These are phyloP conservation scores for Colletotrichum limetticola DNA, from an alignment of 2,329 filamentous ascomycete species.

Conservation along the genomic window DNA sequence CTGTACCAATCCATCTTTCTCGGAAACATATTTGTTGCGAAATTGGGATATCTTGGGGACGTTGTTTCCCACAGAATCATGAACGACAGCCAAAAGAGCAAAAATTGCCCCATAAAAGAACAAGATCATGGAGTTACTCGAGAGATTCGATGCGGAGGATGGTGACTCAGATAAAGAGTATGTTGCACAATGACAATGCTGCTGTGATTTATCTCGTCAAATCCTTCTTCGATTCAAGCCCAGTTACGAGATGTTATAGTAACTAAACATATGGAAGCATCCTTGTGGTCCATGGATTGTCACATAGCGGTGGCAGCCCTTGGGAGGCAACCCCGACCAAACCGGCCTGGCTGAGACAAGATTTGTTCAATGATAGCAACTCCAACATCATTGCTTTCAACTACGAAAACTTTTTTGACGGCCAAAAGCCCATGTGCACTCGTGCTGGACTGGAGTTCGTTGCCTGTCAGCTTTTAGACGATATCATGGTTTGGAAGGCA, in stretches of 20 bases:
- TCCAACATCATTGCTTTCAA: background rate
- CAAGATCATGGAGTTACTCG: background rate
- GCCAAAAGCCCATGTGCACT: background rate
- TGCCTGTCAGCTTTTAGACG: background rate
- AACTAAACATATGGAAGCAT: background rate
- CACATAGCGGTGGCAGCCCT: background rate
- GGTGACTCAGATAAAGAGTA: background rate
- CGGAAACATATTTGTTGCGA: background rate
- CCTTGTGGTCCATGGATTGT: background rate
- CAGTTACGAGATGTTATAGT: background rate
- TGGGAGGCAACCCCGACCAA: background rate
- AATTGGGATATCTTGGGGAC: background rate
- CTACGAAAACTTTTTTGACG: background rate
- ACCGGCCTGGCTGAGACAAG: background rate
- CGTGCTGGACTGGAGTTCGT: background rate
- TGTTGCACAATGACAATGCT: background rate
- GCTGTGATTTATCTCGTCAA: background rate
- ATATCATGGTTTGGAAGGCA: background rate
- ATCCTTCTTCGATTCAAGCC: background rate
- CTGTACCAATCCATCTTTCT: background rate
- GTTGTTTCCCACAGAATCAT: background rate
- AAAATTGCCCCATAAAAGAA: background rate
- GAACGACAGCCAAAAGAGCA: background rate
- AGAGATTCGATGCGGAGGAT: background rate
- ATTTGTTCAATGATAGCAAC: background rate